phyloP scores from a whole-genome alignment of 2,329 filamentous ascomycete species.

The Neofusicoccum kwambonambiense region DNA sequence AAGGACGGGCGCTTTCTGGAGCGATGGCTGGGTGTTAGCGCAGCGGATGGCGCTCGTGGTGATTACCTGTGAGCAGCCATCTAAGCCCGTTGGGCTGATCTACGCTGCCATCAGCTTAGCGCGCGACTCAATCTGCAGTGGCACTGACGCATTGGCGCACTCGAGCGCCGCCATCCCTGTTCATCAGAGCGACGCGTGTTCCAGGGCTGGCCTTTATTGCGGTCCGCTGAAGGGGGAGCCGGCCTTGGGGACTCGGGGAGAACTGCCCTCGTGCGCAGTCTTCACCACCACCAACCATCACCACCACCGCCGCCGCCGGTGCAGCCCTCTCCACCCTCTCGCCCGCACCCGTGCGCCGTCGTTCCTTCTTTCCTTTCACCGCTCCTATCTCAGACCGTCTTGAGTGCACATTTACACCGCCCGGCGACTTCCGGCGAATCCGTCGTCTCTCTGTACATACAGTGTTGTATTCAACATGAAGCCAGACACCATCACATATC shows the following conservation, averaged over 20 bases:
- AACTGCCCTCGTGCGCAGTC: background rate
- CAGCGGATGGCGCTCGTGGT: background rate
- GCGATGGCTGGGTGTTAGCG: background rate
- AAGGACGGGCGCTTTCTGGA: background rate
- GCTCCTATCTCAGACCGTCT: background rate
- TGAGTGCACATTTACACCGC: background rate
- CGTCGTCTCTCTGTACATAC: background rate
- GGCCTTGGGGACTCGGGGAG: background rate
- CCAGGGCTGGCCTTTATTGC: background rate
- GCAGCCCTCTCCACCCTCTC: background rate
- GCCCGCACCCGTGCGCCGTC: background rate
- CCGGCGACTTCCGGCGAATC: background rate
- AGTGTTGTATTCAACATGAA: background rate
- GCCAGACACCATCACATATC: conserved; percentile 19
- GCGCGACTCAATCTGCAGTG: background rate
- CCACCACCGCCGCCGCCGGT: background rate
- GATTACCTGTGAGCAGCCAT: background rate
- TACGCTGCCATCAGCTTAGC: background rate
- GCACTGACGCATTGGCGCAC: conserved; percentile 1
- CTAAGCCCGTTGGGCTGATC: background rate
- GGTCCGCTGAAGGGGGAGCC: background rate
- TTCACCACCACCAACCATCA: background rate
- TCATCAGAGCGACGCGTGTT: background rate
- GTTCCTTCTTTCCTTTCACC: background rate
- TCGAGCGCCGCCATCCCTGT: conserved; percentile 11